Conservation (phyloP, 2,329 filamentous ascomycete species). For the Gremmenia infestans region DNA sequence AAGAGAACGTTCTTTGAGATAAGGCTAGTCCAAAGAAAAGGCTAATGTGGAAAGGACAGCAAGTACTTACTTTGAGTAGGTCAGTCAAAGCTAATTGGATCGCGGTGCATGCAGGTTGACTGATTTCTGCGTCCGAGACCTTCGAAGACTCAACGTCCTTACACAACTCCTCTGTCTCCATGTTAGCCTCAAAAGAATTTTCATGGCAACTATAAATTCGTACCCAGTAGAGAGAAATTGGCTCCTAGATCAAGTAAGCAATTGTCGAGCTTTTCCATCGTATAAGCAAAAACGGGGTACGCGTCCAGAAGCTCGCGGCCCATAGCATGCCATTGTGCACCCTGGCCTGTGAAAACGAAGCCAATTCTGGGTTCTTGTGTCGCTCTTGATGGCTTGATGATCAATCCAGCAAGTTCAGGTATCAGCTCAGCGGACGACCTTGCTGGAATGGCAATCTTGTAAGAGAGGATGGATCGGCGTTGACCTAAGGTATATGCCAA, state of each 20-base stretch:
- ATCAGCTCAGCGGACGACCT: conserved; percentile 18
- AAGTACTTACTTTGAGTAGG: conserved; percentile 32
- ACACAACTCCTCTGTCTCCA: conserved; percentile 32
- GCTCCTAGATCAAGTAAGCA: conserved; percentile 34
- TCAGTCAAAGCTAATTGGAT: conserved; percentile 43
- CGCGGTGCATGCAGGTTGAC: conserved; percentile 43
- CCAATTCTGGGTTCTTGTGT: conserved; percentile 18
- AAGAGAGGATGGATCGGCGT: conserved; percentile 24
- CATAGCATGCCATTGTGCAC: conserved; percentile 20
- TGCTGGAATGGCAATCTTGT: conserved; percentile 20
- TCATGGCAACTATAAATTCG: neutral
- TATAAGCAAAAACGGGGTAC: conserved; percentile 34
- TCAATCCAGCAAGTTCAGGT: conserved; percentile 39
- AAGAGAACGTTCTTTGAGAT: neutral
- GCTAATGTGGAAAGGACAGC: neutral
- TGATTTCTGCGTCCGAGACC: conserved; percentile 37
- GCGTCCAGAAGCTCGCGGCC: conserved; percentile 25
- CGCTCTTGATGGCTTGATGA: conserved; percentile 7
- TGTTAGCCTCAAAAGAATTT: neutral
- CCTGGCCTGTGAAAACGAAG: conserved; percentile 28
- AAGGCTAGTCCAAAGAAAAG: neutral
- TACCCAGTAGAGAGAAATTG: conserved; percentile 20
- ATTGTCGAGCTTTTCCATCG: conserved; percentile 31
- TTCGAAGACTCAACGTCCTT: conserved; percentile 32
- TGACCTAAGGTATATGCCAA: conserved; percentile 28